A percentile compares a stretch with the other conserved stretches of the same genome.
These are phyloP conservation scores for Ottelia alismoides DNA, from an alignment of 106 monocot genomes.

Conservation along the genomic window DNA sequence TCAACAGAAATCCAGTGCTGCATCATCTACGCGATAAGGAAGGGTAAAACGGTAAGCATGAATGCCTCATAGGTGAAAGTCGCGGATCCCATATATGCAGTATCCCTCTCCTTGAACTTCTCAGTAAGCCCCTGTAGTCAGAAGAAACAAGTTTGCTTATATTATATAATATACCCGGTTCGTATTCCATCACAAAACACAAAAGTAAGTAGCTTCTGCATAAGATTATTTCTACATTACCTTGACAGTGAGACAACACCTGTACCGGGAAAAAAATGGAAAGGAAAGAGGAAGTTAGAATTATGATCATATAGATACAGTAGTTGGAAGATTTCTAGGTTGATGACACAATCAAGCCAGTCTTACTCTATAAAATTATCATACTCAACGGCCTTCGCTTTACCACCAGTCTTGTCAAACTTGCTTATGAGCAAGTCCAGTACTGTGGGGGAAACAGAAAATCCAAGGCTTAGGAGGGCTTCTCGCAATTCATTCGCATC, in stretches of 20 bases:
- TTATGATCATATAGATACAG: background rate
- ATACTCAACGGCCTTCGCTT: constrained; percentile 63
- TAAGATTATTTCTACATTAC: constrained; percentile 16
- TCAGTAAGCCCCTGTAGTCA: constrained; percentile 50
- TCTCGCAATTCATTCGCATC: constrained; percentile 69
- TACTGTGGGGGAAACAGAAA: constrained; percentile 60
- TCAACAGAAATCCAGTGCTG: no score
- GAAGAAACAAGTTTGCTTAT: background rate
- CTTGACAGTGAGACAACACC: constrained; percentile 70
- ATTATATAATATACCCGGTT: background rate
- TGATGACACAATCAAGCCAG: background rate
- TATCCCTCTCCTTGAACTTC: constrained; percentile 95
- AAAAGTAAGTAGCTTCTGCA: background rate
- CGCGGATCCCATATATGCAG: constrained; percentile 43
- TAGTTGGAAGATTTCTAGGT: background rate
- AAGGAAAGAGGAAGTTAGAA: background rate
- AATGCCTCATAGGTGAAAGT: constrained; percentile 83
- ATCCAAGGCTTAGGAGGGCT: constrained; percentile 84
- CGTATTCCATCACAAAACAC: background rate
- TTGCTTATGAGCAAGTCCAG: constrained; percentile 81
- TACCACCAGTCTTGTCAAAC: constrained; percentile 74
- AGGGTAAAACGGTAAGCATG: constrained; percentile 87
- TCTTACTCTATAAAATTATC: constrained; percentile 97
- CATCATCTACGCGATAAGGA: constrained; percentile 71
- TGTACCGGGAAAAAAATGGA: constrained; percentile 7